phyloP scores from a whole-genome alignment of 345 rosid genomes.

The Angophora floribunda region DNA sequence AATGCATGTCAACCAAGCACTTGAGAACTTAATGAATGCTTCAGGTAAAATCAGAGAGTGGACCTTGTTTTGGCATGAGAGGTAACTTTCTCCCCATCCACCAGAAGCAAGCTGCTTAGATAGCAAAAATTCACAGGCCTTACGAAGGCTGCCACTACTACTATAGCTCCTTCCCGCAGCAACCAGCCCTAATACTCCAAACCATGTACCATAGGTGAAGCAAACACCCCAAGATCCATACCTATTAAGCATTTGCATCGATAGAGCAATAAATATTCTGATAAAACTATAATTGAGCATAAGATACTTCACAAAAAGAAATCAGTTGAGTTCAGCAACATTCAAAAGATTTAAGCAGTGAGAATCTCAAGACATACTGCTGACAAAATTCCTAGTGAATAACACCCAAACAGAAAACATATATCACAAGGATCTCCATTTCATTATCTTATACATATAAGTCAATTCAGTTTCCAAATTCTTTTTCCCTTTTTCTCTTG shows the following conservation, averaged over 20 bases:
- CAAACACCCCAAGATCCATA: slow-evolving; percentile 97
- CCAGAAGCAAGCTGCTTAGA: slow-evolving; percentile 80
- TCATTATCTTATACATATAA: background rate
- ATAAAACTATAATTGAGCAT: background rate
- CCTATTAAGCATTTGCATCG: slow-evolving; percentile 26
- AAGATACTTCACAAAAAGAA: background rate
- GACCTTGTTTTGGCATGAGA: slow-evolving; percentile 90
- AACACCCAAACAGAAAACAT: background rate
- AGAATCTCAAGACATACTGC: background rate
- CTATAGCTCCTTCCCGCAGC: slow-evolving; percentile 65
- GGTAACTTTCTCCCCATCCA: slow-evolving; percentile 99
- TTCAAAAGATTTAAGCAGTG: background rate
- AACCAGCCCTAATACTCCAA: slow-evolving; percentile 67
- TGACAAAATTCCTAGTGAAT: background rate
- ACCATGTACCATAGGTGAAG: slow-evolving; percentile 82
- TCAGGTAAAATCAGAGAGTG: background rate
- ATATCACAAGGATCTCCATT: background rate
- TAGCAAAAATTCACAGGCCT: slow-evolving; percentile 79
- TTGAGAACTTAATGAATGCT: background rate
- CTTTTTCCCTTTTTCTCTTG: background rate
- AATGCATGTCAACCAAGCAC: background rate
- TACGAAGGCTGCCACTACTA: slow-evolving; percentile 47
- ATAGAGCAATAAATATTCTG: background rate
- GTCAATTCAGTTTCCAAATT: background rate
- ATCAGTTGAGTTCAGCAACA: background rate